phyloP scores from a whole-genome alignment of 2,329 filamentous ascomycete species.

The Thyridium curvatum region DNA sequence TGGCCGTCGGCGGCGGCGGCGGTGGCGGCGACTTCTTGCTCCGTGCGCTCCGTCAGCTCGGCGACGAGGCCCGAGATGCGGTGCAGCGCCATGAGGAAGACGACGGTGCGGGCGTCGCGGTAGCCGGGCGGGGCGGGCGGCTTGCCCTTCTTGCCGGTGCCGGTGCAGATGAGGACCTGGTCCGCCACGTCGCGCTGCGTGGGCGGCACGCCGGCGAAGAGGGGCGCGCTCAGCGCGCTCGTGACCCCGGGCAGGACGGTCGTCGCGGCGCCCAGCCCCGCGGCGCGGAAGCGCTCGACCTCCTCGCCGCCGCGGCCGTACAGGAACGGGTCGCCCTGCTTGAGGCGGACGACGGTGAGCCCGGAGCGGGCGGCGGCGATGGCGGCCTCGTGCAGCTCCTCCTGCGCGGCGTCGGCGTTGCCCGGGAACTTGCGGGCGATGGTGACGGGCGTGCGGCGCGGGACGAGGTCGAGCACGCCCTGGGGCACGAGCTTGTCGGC shows the following conservation, averaged over 20 bases:
- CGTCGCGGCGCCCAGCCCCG: constrained; percentile 56
- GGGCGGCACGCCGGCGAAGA: constrained; percentile 81
- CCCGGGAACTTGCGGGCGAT: constrained; percentile 98
- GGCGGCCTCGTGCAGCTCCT: constrained; percentile 77
- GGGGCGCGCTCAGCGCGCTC: constrained; percentile 75
- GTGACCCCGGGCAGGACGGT: constrained; percentile 85
- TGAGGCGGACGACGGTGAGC: constrained; percentile 78
- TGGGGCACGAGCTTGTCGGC: constrained; percentile 83
- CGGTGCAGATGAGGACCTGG: constrained; percentile 92
- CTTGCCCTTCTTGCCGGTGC: constrained; percentile 85
- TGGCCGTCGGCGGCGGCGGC: too few relatives aligned
- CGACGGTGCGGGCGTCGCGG: constrained; percentile 70
- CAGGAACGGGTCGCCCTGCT: constrained; percentile 95
- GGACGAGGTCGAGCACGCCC: constrained; percentile 81
- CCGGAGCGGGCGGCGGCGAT: constrained; percentile 60
- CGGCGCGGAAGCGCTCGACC: constrained; percentile 70
- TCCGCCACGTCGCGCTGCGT: constrained; percentile 89
- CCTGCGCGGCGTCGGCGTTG: constrained; percentile 88
- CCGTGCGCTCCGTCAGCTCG: constrained; percentile 52
- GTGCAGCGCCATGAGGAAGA: constrained; percentile 94
- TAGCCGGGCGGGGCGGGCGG: constrained; percentile 77
- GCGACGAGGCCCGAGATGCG: constrained; percentile 68
- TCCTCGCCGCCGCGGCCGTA: constrained; percentile 95
- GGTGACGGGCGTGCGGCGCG: constrained; percentile 78
- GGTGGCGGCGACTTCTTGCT: neutral